Percentiles rank a stretch among this genome's conserved stretches.
Evolutionary conservation across 2,329 filamentous ascomycete species (phyloP).

Genomic region (Cadophora sp.): DNA sequence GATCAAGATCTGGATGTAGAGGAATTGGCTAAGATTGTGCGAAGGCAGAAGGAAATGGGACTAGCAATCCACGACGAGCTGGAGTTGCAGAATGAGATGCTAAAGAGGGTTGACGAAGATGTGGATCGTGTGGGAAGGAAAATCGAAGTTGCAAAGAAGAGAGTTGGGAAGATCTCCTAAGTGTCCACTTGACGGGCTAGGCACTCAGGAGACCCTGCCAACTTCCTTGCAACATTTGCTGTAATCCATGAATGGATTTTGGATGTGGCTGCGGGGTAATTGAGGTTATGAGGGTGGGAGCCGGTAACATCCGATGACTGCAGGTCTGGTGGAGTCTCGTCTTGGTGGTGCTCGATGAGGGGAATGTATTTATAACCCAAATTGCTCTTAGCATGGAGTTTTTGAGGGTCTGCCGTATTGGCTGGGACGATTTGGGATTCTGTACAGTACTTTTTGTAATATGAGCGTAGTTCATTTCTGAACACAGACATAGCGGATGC

Average conservation of each 20-base stretch:
- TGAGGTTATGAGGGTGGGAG: neutral
- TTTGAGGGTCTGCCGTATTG: neutral
- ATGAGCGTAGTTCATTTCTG: neutral
- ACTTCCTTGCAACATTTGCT: slow-evolving; percentile 68
- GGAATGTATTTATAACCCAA: neutral
- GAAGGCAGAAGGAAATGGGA: slow-evolving; percentile 79
- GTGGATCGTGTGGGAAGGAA: slow-evolving; percentile 70
- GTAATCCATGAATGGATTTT: neutral
- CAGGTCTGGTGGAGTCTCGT: neutral
- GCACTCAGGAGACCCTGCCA: slow-evolving; percentile 59
- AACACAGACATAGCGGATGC: too few relatives aligned
- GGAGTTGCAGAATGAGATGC: slow-evolving; percentile 72
- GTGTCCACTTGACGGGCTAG: neutral
- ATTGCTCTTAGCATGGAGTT: slow-evolving; percentile 11
- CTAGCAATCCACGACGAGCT: slow-evolving; percentile 78
- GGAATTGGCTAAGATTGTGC: slow-evolving; percentile 70
- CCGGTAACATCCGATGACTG: too few relatives aligned
- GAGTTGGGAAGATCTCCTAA: slow-evolving; percentile 65
- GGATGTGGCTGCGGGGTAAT: neutral
- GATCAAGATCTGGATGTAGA: slow-evolving; percentile 79
- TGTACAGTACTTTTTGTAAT: slow-evolving; percentile 14
- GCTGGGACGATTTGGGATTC: neutral
- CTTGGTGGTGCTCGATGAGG: neutral
- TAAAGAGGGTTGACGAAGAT: slow-evolving; percentile 71
- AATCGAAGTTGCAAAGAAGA: slow-evolving; percentile 75